Evolutionary conservation across 176 grass and related monocot species (phyloP), one percentile per base, ranked within the genome.

Genomic region (Cenchrus fungigraminus): DNA sequence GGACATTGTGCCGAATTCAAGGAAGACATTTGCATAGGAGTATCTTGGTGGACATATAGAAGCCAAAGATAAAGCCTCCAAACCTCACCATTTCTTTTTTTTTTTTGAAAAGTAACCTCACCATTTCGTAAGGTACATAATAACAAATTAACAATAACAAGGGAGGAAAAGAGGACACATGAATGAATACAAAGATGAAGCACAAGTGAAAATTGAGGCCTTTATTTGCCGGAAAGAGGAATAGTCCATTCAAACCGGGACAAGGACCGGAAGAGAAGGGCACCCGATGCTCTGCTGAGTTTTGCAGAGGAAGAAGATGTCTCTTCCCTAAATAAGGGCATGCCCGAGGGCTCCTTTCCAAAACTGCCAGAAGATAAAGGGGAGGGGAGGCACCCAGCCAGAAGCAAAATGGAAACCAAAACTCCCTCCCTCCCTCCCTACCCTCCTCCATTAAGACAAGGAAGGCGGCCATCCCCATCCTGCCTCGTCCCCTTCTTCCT

Each of bases 311-410:
- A 32, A 69, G 29, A 52, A n/a, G 22, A 25, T 25, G 31, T 2
- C 31, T 32, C 31, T 32, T 76, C 16, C 1, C 67, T 12, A 84
- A 87, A 87, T 87, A 69, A 12, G 55, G 69, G 2, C 45, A 84
- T 83, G 40, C 0, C 1, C 68, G 75, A 64, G 89, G 78, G 51
- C 17, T 51, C 16, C 51, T 85, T 68, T 82, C 74, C 14, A 84
- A 90, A 82, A 72, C 43, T 1, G 78, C 52, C 74, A 87, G 12
- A 66, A 78, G 85, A 87, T 90, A 90, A 65, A 93, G 78, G 83
- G 43, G 31, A 4, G 22, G 22, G 34, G 34, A 34, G 31, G 5
- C 78, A 25, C 17, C 17, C 20, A 37, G 81, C 17, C 20, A 37
- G 81, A 84, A 25, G 85, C 81, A 74, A 91, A 82, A 80, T 81